Base-by-base conservation (phyloP, 192 early-diverging fungal species). In the Backusella luteola region DNA sequence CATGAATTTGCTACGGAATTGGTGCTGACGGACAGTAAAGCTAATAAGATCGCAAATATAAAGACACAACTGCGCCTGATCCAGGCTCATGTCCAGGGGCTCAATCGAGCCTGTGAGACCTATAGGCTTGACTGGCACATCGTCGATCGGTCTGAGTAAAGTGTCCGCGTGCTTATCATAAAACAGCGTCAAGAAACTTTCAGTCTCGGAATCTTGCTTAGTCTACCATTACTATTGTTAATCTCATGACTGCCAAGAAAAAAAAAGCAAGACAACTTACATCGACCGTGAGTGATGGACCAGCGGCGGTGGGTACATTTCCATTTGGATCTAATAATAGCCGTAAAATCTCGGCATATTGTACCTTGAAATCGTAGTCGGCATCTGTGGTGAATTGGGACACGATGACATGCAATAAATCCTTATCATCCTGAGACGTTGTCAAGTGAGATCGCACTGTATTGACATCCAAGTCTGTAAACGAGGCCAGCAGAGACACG, bases 381-480 rank as follows among this genome's bases (percentile, higher is more conserved):
- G 78, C 63, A 34, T 93, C 91, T 36, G 73, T 75, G 8, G 88
- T 80, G 56, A 96, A 87, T 39, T 91, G 84, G 8, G 89, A 77
- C 15, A 97, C 84, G 23, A 98, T 79, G 4, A 90, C 79, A 67
- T 89, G 86, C 35, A 96, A 71, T 53, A 98, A 80, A n/a, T 87
- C 85, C 68, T 86, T 87, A 36, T 3, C 74, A 66, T 21, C 80
- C 82, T 94, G 92, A 9, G 85, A 90, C 17, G 93, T n/a, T n/a
- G 46, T 59, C 41, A 89, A 89, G 73, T 92, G 87, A 0, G 88
- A 85, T 52, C 96, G 83, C 6, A 98, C 90, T 21, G 94, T 80
- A 35, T 88, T 83, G 9, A 94, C 87, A 73, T 98, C 93, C 71
- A 94, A 91, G 38, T 97, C 95, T 67, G 96, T 80, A 4, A 96